Conservation (phyloP, 2,329 filamentous ascomycete species). For the Macroventuria anomochaeta region DNA sequence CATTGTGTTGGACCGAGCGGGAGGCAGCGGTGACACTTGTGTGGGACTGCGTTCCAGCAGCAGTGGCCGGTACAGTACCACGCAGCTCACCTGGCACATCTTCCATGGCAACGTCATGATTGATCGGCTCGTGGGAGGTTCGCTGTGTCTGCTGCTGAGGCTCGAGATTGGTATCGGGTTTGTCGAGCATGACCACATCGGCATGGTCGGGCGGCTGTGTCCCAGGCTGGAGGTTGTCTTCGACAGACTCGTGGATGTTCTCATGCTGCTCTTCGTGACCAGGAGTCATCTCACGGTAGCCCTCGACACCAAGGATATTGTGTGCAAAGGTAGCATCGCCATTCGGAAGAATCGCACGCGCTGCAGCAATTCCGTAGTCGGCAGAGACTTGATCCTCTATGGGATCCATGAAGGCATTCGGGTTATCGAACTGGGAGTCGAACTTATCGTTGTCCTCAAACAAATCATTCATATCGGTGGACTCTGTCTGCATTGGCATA, state of each 20-base stretch:
- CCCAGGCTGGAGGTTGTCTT: neutral
- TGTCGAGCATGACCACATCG: neutral
- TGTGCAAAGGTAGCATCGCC: neutral
- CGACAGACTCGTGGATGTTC: neutral
- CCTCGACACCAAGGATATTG: neutral
- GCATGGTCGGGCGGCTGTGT: neutral
- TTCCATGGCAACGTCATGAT: neutral
- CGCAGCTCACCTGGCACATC: neutral
- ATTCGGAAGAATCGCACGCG: neutral
- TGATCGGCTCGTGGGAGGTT: neutral
- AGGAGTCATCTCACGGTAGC: neutral
- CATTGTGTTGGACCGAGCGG: neutral
- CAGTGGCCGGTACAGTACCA: neutral
- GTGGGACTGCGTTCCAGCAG: neutral
- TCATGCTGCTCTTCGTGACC: neutral
- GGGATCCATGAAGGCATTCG: neutral
- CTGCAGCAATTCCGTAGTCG: neutral
- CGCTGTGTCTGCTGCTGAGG: conserved; percentile 1
- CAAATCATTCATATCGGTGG: neutral
- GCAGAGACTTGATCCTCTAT: neutral
- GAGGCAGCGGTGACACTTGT: neutral
- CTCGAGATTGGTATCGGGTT: neutral
- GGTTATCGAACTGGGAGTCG: neutral
- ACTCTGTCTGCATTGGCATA: neutral
- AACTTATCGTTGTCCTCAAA: neutral